phyloP scores from a whole-genome alignment of 345 rosid genomes.

The Sonneratia alba region DNA sequence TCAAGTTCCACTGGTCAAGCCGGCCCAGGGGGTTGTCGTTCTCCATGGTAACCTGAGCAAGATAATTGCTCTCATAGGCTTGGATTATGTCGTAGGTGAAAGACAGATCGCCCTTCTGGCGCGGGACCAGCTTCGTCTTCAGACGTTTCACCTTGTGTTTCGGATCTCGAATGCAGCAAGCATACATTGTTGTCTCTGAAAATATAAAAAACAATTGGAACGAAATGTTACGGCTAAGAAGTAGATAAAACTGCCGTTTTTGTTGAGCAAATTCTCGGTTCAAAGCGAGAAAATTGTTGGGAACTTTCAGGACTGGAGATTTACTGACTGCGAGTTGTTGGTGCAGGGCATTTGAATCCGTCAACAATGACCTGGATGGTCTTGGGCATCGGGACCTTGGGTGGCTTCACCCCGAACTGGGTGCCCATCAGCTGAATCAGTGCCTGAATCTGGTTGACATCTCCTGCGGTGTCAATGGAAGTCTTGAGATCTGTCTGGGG shows the following conservation, averaged over 20 bases:
- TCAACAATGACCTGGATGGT: slow-evolving; percentile 43
- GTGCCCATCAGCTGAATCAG: slow-evolving; percentile 59
- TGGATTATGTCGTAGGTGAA: slow-evolving; percentile 58
- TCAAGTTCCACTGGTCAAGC: slow-evolving; percentile 81
- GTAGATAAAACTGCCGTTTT: too few relatives aligned
- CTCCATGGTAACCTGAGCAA: slow-evolving; percentile 80
- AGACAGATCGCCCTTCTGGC: slow-evolving; percentile 53
- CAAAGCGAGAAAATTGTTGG: background rate
- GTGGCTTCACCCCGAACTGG: slow-evolving; percentile 53
- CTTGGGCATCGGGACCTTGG: slow-evolving; percentile 64
- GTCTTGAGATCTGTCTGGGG: slow-evolving; percentile 52
- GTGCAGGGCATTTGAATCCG: slow-evolving; percentile 59
- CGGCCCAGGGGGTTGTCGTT: slow-evolving; percentile 60
- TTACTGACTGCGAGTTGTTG: slow-evolving; percentile 34
- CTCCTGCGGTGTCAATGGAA: slow-evolving; percentile 79
- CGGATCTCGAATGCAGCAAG: slow-evolving; percentile 65
- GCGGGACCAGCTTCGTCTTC: slow-evolving; percentile 34
- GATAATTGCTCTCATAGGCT: slow-evolving; percentile 57
- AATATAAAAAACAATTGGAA: background rate
- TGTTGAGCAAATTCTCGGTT: too few relatives aligned
- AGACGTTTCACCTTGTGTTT: slow-evolving; percentile 35
- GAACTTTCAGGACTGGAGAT: background rate
- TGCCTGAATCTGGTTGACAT: slow-evolving; percentile 49
- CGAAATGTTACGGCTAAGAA: background rate
- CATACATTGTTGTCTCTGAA: slow-evolving; percentile 53